Evolutionary conservation across 139 green algal genomes (phyloP).

Genomic region (Chlorella sp.): DNA sequence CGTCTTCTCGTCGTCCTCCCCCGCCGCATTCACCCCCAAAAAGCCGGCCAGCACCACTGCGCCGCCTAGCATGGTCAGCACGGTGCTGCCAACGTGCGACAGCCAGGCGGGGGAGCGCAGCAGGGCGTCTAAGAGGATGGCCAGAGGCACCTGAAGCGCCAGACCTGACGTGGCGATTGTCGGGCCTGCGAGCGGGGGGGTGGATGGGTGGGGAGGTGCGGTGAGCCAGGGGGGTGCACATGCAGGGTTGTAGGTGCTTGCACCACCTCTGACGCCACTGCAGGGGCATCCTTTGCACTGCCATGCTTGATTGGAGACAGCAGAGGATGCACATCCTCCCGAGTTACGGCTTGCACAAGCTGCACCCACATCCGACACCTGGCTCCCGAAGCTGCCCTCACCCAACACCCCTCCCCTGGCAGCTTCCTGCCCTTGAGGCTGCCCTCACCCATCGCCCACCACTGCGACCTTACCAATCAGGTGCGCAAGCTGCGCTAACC

Average conservation of each 20-base stretch:
- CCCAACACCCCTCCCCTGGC: neutral
- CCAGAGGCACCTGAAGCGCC: slow-evolving; percentile 81
- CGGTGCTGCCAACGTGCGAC: neutral
- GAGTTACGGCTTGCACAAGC: neutral
- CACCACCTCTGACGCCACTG: neutral
- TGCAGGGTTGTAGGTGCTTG: neutral
- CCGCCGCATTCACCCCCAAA: slow-evolving; percentile 55
- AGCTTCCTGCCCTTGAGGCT: too few species aligned
- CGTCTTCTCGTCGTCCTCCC: slow-evolving; percentile 26
- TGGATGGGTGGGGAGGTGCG: neutral
- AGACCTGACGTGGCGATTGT: slow-evolving; percentile 91
- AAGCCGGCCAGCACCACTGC: slow-evolving; percentile 77
- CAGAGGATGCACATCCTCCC: too few species aligned
- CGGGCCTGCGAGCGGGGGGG: slow-evolving; percentile 56
- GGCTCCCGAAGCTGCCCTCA: too few species aligned
- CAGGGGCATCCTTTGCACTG: neutral
- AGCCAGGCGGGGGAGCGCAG: slow-evolving; percentile 65
- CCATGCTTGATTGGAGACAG: too few species aligned
- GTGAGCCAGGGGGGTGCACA: neutral
- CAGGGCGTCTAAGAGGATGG: slow-evolving; percentile 47
- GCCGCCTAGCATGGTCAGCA: slow-evolving; percentile 69
- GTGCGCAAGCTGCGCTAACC: too few species aligned
- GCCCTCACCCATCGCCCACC: too few species aligned
- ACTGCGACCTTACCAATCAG: too few species aligned
- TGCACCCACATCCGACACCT: too few species aligned